A percentile compares a stretch with the other conserved stretches of the same genome.
phyloP scores from a whole-genome alignment of 495 filamentous ascomycete genomes.

The Venustampulla echinocandica region DNA sequence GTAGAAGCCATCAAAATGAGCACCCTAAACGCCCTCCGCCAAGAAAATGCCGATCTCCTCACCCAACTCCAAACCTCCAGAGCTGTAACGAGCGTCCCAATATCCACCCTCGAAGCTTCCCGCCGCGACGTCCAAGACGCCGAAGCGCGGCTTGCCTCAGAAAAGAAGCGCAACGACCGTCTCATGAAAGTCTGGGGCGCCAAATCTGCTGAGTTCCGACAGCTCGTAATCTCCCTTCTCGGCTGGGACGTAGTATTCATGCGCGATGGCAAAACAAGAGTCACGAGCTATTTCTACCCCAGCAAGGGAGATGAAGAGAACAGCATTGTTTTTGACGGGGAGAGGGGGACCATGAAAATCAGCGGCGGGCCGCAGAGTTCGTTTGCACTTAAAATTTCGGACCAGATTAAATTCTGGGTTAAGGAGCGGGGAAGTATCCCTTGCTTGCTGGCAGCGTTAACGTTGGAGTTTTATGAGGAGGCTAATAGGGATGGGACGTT shows the following conservation, averaged over 20 bases:
- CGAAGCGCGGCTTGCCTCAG: constrained; percentile 62
- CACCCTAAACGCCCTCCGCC: constrained; percentile 64
- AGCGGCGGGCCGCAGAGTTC: constrained; percentile 76
- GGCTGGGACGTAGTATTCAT: constrained; percentile 92
- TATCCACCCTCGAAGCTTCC: constrained; percentile 63
- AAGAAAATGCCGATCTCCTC: constrained; percentile 78
- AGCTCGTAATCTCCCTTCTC: constrained; percentile 79
- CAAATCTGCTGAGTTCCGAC: constrained; percentile 86
- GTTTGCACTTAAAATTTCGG: constrained; percentile 77
- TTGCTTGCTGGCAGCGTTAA: constrained; percentile 82
- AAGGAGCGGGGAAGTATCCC: constrained; percentile 84
- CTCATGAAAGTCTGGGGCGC: constrained; percentile 83
- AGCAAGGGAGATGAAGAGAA: constrained; percentile 70
- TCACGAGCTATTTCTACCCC: constrained; percentile 71
- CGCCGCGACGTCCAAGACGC: constrained; percentile 65
- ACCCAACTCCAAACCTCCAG: constrained; percentile 53
- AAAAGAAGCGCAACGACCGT: constrained; percentile 74
- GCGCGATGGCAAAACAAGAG: constrained; percentile 81
- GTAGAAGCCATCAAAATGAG: constrained; percentile 71
- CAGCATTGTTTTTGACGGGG: constrained; percentile 92
- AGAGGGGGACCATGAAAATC: constrained; percentile 92
- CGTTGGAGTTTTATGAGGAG: constrained; percentile 87
- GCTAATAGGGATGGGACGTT: constrained; percentile 19
- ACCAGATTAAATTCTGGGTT: constrained; percentile 87
- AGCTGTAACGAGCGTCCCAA: constrained; percentile 51